phyloP scores from a whole-genome alignment of 768 basidiomycete species.

The Collybiopsis confluens region DNA sequence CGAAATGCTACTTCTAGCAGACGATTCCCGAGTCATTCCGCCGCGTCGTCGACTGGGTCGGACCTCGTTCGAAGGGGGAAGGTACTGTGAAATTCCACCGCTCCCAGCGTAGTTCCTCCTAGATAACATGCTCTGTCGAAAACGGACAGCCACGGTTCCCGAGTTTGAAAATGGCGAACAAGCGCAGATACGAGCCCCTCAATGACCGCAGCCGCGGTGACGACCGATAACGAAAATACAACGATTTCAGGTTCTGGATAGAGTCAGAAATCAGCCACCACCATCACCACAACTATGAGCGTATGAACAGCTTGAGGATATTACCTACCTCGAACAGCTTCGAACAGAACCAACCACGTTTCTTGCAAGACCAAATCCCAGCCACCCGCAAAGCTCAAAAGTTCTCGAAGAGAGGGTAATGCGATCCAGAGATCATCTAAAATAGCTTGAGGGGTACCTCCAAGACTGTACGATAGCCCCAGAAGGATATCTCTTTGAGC shows the following conservation, averaged over 20 bases:
- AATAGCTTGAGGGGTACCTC: conserved; percentile 49
- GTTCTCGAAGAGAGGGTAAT: conserved; percentile 44
- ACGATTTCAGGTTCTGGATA: conserved; percentile 48
- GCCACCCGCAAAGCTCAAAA: conserved; percentile 28
- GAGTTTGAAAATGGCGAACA: conserved; percentile 28
- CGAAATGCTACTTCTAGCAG: not conserved
- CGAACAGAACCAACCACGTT: conserved; percentile 49
- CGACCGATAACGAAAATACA: conserved; percentile 46
- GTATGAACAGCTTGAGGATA: too few species aligned
- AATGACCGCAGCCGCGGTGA: conserved; percentile 50
- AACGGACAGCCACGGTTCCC: conserved; percentile 22
- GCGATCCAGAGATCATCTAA: conserved; percentile 58
- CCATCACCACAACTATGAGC: too few species aligned
- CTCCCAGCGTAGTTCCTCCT: not conserved
- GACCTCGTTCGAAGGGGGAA: too few species aligned
- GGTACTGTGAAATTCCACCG: too few species aligned
- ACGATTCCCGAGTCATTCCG: too few species aligned
- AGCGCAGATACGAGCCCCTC: conserved; percentile 39
- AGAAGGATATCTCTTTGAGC: conserved; percentile 54
- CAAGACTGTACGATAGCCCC: conserved; percentile 43
- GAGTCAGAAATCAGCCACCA: not conserved
- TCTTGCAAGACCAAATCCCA: conserved; percentile 44
- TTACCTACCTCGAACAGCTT: conserved; percentile 36
- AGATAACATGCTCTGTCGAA: not conserved
- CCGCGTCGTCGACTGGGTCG: too few species aligned